phyloP scores from a whole-genome alignment of 495 filamentous ascomycete species.

The Oidiodendron maius region DNA sequence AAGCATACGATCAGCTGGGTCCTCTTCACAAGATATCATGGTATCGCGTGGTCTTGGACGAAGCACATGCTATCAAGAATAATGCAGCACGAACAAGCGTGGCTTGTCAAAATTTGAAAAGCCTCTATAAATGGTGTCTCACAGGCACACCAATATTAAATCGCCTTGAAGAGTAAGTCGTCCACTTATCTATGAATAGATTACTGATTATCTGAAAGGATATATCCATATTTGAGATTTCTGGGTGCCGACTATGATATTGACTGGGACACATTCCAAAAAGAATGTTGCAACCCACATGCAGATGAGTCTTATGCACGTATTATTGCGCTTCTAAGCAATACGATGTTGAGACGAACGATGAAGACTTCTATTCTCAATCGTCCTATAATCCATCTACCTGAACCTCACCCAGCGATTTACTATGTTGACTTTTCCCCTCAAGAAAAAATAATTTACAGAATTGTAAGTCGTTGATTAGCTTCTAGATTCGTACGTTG shows the following conservation, averaged over 20 bases:
- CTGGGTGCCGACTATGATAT: slow-evolving; percentile 40
- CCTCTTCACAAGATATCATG: slow-evolving; percentile 59
- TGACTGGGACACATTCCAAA: slow-evolving; percentile 35
- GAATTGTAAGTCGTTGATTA: slow-evolving; percentile 39
- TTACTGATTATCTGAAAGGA: slow-evolving; percentile 30
- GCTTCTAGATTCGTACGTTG: too few species aligned
- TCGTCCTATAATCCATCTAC: slow-evolving; percentile 49
- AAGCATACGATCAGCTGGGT: slow-evolving; percentile 60
- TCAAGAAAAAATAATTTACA: slow-evolving; percentile 39
- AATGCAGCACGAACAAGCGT: slow-evolving; percentile 35
- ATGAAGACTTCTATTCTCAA: slow-evolving; percentile 46
- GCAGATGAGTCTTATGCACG: slow-evolving; percentile 27
- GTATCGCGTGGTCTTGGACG: slow-evolving; percentile 95
- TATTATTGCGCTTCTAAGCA: slow-evolving; percentile 32
- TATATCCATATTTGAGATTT: slow-evolving; percentile 59
- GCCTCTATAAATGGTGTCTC: slow-evolving; percentile 52
- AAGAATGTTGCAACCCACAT: slow-evolving; percentile 38
- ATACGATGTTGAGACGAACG: slow-evolving; percentile 49
- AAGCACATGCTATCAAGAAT: slow-evolving; percentile 72
- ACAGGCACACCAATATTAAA: slow-evolving; percentile 60
- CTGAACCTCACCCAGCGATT: slow-evolving; percentile 26
- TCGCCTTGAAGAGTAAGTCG: slow-evolving; percentile 22
- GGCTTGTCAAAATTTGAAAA: slow-evolving; percentile 47
- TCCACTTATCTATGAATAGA: slow-evolving; percentile 11
- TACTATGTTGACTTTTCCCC: slow-evolving; percentile 18